These are phyloP conservation scores for Penicillium riverlandense DNA, from an alignment of 495 filamentous ascomycete species.

Conservation along the genomic window DNA sequence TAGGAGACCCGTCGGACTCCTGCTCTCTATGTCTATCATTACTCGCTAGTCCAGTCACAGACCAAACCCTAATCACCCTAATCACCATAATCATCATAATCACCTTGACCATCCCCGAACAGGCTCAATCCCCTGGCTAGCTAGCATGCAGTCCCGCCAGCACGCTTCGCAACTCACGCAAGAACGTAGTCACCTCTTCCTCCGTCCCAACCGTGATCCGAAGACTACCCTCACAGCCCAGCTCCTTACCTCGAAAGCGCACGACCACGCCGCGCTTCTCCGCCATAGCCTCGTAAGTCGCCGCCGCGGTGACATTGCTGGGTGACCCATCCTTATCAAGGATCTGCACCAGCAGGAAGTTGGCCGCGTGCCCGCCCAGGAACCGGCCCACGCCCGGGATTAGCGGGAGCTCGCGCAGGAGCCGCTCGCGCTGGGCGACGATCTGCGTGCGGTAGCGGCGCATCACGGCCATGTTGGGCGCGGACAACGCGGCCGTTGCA, in stretches of 20 bases:
- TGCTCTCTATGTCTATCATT: too few species aligned
- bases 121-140: background rate
- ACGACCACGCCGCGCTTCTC: constrained; percentile 89
- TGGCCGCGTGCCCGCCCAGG: constrained; percentile 70
- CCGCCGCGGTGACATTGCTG: constrained; percentile 68
- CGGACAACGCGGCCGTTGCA: constrained; percentile 61
- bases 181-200: constrained; percentile 68
- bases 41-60: too few species aligned
- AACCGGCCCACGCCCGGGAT: constrained; percentile 76
- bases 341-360: constrained; percentile 88
- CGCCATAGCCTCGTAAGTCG: constrained; percentile 75
- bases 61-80: too few species aligned
- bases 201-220: constrained; percentile 91
- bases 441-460: constrained; percentile 56
- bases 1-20: too few species aligned
- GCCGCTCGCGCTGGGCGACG: constrained; percentile 64
- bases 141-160: constrained; percentile 40
- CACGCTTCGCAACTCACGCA: constrained; percentile 58
- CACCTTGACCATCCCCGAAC: background rate
- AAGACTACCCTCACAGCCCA: constrained; percentile 81
- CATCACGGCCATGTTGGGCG: constrained; percentile 65
- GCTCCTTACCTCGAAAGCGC: constrained; percentile 85
- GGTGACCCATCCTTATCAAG: constrained; percentile 62
- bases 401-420: constrained; percentile 65
- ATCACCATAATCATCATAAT: too few species aligned